Percentiles rank a stretch among this genome's conserved stretches.
phyloP scores from a whole-genome alignment of 2,329 filamentous ascomycete species.

The Rasamsonia emersonii region DNA sequence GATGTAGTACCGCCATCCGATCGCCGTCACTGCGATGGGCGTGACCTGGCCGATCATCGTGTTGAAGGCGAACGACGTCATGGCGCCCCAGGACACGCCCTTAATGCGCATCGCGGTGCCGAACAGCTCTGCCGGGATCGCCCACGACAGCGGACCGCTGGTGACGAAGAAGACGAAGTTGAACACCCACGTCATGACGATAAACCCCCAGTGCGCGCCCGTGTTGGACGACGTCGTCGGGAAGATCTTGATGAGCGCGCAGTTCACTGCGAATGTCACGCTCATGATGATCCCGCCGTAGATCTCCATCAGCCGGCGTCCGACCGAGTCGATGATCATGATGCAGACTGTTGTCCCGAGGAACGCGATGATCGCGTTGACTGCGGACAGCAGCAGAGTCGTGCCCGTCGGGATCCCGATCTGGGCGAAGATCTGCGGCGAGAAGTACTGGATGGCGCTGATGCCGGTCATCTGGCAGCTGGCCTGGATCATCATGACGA shows the following conservation, averaged over 20 bases:
- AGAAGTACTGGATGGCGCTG: slow-evolving; percentile 21
- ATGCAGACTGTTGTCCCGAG: neutral
- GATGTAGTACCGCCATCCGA: slow-evolving; percentile 15
- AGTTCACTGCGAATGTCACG: slow-evolving; percentile 4
- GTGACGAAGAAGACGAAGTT: slow-evolving; percentile 2
- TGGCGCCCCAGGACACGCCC: slow-evolving; percentile 3
- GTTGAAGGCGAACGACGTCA: slow-evolving; percentile 4
- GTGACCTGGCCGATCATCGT: slow-evolving; percentile 11
- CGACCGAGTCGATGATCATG: neutral
- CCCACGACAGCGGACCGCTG: neutral
- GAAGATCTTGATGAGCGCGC: slow-evolving; percentile 1
- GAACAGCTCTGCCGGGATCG: slow-evolving; percentile 5
- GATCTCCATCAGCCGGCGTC: neutral
- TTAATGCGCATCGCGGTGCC: slow-evolving; percentile 1
- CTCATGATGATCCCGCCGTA: slow-evolving; percentile 1
- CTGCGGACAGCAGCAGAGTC: neutral
- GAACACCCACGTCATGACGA: slow-evolving; percentile 6
- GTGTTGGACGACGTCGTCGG: slow-evolving; percentile 1
- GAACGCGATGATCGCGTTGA: neutral
- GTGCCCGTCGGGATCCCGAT: slow-evolving; percentile 7
- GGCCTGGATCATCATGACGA: slow-evolving; percentile 18
- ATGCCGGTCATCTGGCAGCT: slow-evolving; percentile 21
- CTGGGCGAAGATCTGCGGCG: slow-evolving; percentile 16
- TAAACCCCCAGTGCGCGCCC: slow-evolving; percentile 5
- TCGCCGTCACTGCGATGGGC: slow-evolving; percentile 12